Evolutionary conservation across 1,284 basidiomycete genomes (phyloP).

Genomic region (Wolfiporia cocos): DNA sequence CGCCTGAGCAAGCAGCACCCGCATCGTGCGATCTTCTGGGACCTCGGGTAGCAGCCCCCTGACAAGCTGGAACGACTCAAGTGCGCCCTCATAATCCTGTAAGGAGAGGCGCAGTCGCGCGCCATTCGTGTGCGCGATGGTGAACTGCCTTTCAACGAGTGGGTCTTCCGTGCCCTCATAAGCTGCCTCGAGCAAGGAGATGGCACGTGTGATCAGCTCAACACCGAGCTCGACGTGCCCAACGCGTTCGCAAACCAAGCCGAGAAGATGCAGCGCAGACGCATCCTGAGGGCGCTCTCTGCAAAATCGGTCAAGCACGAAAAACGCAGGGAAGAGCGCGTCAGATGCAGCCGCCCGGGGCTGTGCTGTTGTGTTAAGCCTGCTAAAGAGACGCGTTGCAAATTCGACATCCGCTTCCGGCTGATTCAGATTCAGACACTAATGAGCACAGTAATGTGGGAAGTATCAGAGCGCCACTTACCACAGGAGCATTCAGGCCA

Average conservation of each 20-base stretch:
- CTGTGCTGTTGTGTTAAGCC: slow-evolving; percentile 26
- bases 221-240: slow-evolving; percentile 64
- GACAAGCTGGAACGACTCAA: slow-evolving; percentile 70
- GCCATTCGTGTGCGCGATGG: slow-evolving; percentile 78
- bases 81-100: slow-evolving; percentile 52
- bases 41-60: slow-evolving; percentile 61
- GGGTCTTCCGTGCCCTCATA: slow-evolving; percentile 88
- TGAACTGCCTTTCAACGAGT: slow-evolving; percentile 73
- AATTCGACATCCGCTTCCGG: slow-evolving; percentile 84
- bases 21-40: slow-evolving; percentile 28
- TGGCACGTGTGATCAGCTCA: slow-evolving; percentile 57
- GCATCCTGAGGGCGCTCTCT: slow-evolving; percentile 65
- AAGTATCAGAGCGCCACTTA: slow-evolving; percentile 33
- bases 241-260: slow-evolving; percentile 81
- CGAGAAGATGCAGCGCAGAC: slow-evolving; percentile 80
- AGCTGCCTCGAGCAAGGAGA: slow-evolving; percentile 71
- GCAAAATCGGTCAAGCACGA: slow-evolving; percentile 76
- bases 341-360: slow-evolving; percentile 29
- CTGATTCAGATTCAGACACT: slow-evolving; percentile 30
- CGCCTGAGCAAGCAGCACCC: slow-evolving; percentile 54
- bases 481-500: slow-evolving; percentile 62
- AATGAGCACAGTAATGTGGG: background rate
- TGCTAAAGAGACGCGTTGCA: slow-evolving; percentile 58
- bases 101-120: slow-evolving; percentile 71
- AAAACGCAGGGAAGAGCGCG: slow-evolving; percentile 68